Evolutionary conservation across 2,329 filamentous ascomycete species (phyloP), one percentile per base, ranked within the genome.

Genomic region (Claviceps arundinis): DNA sequence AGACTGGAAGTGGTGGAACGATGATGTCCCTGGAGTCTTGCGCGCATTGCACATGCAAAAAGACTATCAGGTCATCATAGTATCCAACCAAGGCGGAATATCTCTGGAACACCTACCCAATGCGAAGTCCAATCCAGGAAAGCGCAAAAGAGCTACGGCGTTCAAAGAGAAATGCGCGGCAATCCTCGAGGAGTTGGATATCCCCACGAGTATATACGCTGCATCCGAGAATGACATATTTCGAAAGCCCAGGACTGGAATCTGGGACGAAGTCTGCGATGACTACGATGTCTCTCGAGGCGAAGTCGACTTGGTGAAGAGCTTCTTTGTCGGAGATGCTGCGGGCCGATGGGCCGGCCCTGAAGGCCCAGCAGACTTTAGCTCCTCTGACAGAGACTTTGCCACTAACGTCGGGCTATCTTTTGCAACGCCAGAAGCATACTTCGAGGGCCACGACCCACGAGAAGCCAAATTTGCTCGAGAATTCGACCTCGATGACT

Each of bases 1-100:
- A 4, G 91, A 97, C 64, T 98, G 93, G 93, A 89, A 87, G 65
- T 98, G 93, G 93, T 97, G 89, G 89, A 73, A 94, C 64, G 60
- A 69, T 14, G 74, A 70, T 17, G 86, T 97, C 0, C 88, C 89
- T 1, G 68, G 66, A 0, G 79, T 72, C 50, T 66, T 98, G 17
- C 79, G 76, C 57, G 71, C 82, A 54, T 72, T 97, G 2, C 78
- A 88, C 61, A 57, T 68, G 6, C 72, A 80, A 11, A 78, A 93
- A 58, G 88, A 82, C 34, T 94, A 87, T 66, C 78, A 78, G 46
- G 69, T 97, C 13, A 78, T 88, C 17, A 79, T 97, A 47, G 69
- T 98, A 48, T 94, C 87, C 56, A 98, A 98, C 65, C 93, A 98
- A 67, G 90, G 77, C 48, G 89, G 86, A 14, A 74, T 98, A 45